Conservation (phyloP, 345 rosid genomes). For the Schrenkiella parvula region DNA sequence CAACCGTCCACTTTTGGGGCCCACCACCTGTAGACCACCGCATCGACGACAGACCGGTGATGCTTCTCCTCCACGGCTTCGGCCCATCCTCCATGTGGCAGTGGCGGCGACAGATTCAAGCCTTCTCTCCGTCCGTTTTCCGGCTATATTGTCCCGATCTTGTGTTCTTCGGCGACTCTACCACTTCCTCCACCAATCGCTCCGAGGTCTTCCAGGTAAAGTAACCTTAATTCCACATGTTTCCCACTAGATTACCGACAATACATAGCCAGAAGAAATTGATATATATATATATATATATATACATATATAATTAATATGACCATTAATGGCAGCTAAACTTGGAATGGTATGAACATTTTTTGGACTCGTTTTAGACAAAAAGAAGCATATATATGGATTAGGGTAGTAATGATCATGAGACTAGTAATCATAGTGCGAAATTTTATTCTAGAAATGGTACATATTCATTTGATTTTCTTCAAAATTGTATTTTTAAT, state of each 20-base stretch:
- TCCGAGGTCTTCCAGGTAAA: slow-evolving; percentile 57
- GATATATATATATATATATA: too few species aligned
- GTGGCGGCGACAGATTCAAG: slow-evolving; percentile 77
- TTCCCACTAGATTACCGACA: neutral
- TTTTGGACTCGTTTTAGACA: too few species aligned
- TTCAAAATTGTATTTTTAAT: too few species aligned
- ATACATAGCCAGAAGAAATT: too few species aligned
- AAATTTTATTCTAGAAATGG: too few species aligned
- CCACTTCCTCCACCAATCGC: slow-evolving; percentile 49
- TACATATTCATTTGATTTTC: too few species aligned
- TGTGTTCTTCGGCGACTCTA: slow-evolving; percentile 68
- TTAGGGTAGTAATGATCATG: too few species aligned
- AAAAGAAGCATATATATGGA: too few species aligned
- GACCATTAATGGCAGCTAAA: too few species aligned
- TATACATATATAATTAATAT: too few species aligned
- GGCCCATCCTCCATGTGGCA: slow-evolving; percentile 79
- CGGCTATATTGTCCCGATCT: slow-evolving; percentile 73
- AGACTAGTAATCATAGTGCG: too few species aligned
- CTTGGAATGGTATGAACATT: too few species aligned
- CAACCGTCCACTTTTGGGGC: slow-evolving; percentile 75
- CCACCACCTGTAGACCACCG: slow-evolving; percentile 28
- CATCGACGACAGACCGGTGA: slow-evolving; percentile 34
- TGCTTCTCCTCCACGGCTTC: slow-evolving; percentile 84
- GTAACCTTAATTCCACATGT: neutral
- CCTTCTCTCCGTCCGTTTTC: slow-evolving; percentile 45